Percentiles rank a stretch among this genome's conserved stretches.
These are phyloP conservation scores for Suaeda aralocaspica DNA, from an alignment of 148 eudicot species.

Conservation along the genomic window DNA sequence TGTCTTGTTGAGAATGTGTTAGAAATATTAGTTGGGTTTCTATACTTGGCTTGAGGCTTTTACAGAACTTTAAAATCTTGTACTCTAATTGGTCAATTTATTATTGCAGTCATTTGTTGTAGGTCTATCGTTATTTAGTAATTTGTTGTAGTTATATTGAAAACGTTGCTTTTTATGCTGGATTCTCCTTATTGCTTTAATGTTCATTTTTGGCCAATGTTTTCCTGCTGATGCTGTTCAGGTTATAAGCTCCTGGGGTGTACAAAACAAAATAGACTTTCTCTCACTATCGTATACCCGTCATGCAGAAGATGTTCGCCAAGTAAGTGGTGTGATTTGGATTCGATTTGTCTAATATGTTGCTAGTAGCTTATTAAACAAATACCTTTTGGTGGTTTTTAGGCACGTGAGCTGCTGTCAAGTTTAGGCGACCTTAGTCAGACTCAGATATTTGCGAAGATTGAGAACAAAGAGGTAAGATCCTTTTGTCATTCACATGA, in stretches of 20 bases:
- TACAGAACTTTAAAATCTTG: not conserved
- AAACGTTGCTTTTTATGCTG: slow-evolving; percentile 1
- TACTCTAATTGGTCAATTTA: too few species aligned
- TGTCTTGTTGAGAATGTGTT: not conserved
- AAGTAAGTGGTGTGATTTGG: slow-evolving; percentile 42
- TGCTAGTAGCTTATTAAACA: not conserved
- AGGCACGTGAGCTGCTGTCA: slow-evolving; percentile 78
- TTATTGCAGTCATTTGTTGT: not conserved
- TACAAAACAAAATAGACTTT: slow-evolving; percentile 84
- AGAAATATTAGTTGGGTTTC: not conserved
- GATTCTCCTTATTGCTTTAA: not conserved
- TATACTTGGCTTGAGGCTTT: not conserved
- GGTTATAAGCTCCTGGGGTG: slow-evolving; percentile 91
- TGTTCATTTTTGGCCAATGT: not conserved
- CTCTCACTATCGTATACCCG: slow-evolving; percentile 86
- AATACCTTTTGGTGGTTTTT: slow-evolving; percentile 9
- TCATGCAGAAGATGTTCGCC: slow-evolving; percentile 95
- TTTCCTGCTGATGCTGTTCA: slow-evolving; percentile 27
- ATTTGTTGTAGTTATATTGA: slow-evolving; percentile 2
- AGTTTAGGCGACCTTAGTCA: slow-evolving; percentile 78
- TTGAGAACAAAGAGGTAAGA: slow-evolving; percentile 86
- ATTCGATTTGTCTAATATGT: not conserved
- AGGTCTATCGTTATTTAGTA: not conserved
- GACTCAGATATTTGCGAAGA: slow-evolving; percentile 89
- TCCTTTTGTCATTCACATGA: not conserved